Evolutionary conservation across 192 early-diverging fungal species (phyloP), one percentile per base, ranked within the genome.

Genomic region (Phycomyces blakesleeanus): DNA sequence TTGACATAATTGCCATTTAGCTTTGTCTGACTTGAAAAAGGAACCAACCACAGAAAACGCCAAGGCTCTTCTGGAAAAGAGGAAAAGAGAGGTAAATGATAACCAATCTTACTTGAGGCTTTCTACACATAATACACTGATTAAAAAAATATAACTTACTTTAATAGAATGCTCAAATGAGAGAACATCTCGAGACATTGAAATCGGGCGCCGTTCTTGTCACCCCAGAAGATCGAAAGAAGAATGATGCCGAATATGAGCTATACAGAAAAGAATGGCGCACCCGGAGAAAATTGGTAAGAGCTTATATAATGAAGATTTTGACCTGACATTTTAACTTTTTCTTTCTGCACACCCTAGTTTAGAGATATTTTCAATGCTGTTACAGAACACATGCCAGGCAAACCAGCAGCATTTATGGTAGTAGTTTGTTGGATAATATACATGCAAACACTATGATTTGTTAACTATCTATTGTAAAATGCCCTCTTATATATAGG

Each of bases 221-320:
- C 2, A 26, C 51, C 15, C n/a, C 21, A 18, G 61, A 63, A 27
- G 44, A 63, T 26, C 51, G 51, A 41, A 27, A 40, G 10, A 27
- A 34, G 3, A 14, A 15, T 1, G 51, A 63, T 5, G 24, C 37
- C 1, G 51, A 63, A 1, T 40, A 41, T 39, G 39, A 7, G 29
- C 26, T 25, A 29, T 51, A 51, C 21, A 20, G 21, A 14, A 49
- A 61, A 21, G 29, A 51, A 39, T 61, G 59, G 59, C 49, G 51
- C 20, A 61, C 49, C 27, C 49, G 59, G 51, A 51, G 37, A 11
- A 49, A 15, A 11, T 51, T 38, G 25, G 59, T 61, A 61, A 61
- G 47, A 9, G 20, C 25, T 3, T 51, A 24, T 20, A 7, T 12
- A 24, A 20, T 9, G 20, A 24, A 5, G 4, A 20, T 52, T 24